Conservation (phyloP, 257 asterid species). For the Pogostemon cablin region DNA sequence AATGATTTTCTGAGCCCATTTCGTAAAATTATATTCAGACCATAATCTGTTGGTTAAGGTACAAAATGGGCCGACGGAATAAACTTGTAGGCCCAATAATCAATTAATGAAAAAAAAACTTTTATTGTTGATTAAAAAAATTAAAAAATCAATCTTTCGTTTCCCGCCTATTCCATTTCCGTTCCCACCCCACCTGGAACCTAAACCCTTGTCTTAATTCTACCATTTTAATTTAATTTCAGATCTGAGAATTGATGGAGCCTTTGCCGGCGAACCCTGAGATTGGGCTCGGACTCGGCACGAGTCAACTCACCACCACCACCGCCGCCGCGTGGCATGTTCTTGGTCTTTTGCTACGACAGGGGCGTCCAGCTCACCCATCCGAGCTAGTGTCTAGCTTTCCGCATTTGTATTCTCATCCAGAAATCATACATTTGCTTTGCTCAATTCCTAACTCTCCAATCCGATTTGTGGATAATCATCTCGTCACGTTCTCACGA, state of each 20-base stretch:
- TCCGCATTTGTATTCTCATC: slow-evolving; percentile 38
- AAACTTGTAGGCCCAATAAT: no score
- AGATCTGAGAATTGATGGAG: slow-evolving; percentile 51
- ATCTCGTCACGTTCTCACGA: slow-evolving; percentile 56
- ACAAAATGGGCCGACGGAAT: no score
- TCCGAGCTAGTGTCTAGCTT: slow-evolving; percentile 51
- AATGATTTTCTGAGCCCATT: no score
- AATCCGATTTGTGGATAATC: slow-evolving; percentile 40
- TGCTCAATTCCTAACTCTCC: slow-evolving; percentile 76
- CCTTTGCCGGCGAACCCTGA: slow-evolving; percentile 33
- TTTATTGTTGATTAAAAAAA: not conserved
- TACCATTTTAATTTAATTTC: slow-evolving; percentile 17
- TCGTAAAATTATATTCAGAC: no score
- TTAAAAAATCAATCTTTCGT: not conserved
- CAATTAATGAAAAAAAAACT: not conserved
- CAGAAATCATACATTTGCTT: slow-evolving; percentile 52
- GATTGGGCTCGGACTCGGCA: slow-evolving; percentile 32
- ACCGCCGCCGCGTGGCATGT: slow-evolving; percentile 64
- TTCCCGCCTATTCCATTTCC: not conserved
- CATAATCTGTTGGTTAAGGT: no score
- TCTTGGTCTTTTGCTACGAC: slow-evolving; percentile 49
- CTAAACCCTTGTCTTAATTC: not conserved
- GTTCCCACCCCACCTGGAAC: not conserved
- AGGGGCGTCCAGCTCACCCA: slow-evolving; percentile 50
- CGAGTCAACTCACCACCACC: slow-evolving; percentile 32